A percentile compares a stretch with the other conserved stretches of the same genome.
These are phyloP conservation scores for Penicillium fuscoglaucum DNA, from an alignment of 2,329 filamentous ascomycete species.

Conservation along the genomic window DNA sequence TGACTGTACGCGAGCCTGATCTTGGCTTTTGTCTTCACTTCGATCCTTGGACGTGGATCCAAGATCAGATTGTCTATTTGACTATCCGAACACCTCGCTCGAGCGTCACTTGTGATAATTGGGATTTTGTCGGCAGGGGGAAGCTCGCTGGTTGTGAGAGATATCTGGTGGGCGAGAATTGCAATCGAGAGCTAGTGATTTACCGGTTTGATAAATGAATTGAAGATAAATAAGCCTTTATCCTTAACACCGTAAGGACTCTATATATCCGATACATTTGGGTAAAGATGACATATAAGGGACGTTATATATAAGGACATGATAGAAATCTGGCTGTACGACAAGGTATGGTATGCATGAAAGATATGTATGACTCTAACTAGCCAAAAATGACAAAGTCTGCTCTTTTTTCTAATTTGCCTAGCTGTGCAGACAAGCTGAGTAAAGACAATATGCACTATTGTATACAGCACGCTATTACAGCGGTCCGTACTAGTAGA, in stretches of 20 bases:
- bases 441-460: too few relatives aligned
- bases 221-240: background rate
- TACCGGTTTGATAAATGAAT: conserved; percentile 49
- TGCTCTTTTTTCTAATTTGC: too few relatives aligned
- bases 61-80: conserved; percentile 26
- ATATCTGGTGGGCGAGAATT: conserved; percentile 63
- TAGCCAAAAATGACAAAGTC: too few relatives aligned
- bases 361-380: too few relatives aligned
- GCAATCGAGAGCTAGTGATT: conserved; percentile 53
- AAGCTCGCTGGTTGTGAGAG: conserved; percentile 60
- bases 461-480: too few relatives aligned
- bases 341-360: too few relatives aligned
- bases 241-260: background rate
- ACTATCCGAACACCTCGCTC: conserved; percentile 32
- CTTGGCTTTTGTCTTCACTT: conserved; percentile 42
- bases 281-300: background rate
- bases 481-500: too few relatives aligned
- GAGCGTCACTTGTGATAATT: conserved; percentile 41
- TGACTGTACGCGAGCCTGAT: conserved; percentile 32
- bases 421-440: too few relatives aligned
- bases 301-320: background rate
- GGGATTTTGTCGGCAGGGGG: conserved; percentile 53
- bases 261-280: background rate
- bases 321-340: too few relatives aligned
- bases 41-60: conserved; percentile 23